Conservation (phyloP, 169 alveolate genomes). For the Cryptosporidium tyzzeri region DNA sequence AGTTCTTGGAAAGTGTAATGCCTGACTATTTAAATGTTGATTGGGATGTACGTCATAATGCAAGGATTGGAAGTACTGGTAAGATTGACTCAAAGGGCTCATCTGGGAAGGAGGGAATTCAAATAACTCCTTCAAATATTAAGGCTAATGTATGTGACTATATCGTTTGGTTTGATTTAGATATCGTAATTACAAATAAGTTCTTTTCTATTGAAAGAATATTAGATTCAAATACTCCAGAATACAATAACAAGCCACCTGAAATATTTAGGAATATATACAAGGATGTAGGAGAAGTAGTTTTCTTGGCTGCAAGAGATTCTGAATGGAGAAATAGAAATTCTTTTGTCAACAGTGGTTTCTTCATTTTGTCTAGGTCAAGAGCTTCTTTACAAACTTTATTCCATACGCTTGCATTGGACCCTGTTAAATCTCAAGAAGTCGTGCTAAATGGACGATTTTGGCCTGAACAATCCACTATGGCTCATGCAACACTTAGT, state of each 20-base stretch:
- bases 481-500: constrained; percentile 20
- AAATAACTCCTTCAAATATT: constrained; percentile 53
- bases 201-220: constrained; percentile 43
- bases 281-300: constrained; percentile 23
- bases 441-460: constrained; percentile 40
- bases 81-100: background rate
- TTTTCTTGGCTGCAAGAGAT: constrained; percentile 42
- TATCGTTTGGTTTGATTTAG: constrained; percentile 68
- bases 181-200: constrained; percentile 54
- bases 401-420: constrained; percentile 46
- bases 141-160: constrained; percentile 58
- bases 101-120: constrained; percentile 56
- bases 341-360: constrained; percentile 68
- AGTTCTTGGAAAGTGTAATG: constrained; percentile 19
- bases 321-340: constrained; percentile 53
- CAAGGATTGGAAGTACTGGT: constrained; percentile 16
- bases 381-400: constrained; percentile 36
- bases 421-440: constrained; percentile 28
- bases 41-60: constrained; percentile 59
- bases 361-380: constrained; percentile 32
- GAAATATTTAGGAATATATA: constrained; percentile 21
- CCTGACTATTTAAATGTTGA: constrained; percentile 16
- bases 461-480: constrained; percentile 74
- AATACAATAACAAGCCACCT: background rate
- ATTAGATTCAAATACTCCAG: constrained; percentile 9